Evolutionary conservation across 2,329 filamentous ascomycete species (phyloP).

Genomic region (Ciborinia camelliae): DNA sequence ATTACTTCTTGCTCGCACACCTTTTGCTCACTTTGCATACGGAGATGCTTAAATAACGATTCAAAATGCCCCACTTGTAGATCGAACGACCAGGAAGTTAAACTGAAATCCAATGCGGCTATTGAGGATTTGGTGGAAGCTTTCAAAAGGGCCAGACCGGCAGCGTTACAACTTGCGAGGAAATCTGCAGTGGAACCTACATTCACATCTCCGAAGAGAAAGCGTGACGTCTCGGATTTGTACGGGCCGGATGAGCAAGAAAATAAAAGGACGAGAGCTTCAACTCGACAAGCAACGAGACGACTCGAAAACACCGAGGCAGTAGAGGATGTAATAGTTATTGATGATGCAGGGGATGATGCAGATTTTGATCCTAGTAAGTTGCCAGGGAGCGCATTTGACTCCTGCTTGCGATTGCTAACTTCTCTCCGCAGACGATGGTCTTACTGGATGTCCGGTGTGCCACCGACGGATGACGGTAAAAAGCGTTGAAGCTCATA

Average conservation of each 20-base stretch:
- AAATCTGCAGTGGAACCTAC: conserved; percentile 36
- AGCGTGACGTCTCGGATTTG: conserved; percentile 36
- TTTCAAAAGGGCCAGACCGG: conserved; percentile 64
- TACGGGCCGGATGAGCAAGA: conserved; percentile 37
- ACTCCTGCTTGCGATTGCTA: conserved; percentile 5
- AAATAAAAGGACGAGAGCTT: conserved; percentile 52
- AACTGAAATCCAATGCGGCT: conserved; percentile 78
- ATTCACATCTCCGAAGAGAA: conserved; percentile 50
- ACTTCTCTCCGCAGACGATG: conserved; percentile 39
- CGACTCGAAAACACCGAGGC: conserved; percentile 22
- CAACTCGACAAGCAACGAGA: conserved; percentile 46
- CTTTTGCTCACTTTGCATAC: conserved; percentile 94
- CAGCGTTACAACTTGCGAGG: conserved; percentile 62
- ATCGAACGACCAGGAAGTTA: conserved; percentile 74
- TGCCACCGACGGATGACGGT: conserved; percentile 65
- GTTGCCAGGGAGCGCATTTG: neutral
- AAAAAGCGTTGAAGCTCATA: conserved; percentile 55
- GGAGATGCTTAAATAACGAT: conserved; percentile 75
- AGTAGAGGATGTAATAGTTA: conserved; percentile 38
- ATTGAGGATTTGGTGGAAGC: conserved; percentile 80
- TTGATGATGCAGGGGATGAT: conserved; percentile 34
- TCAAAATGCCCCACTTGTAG: conserved; percentile 87
- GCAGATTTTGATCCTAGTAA: conserved; percentile 35
- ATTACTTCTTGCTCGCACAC: conserved; percentile 93
- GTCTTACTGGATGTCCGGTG: conserved; percentile 78